A percentile compares a stretch with the other conserved stretches of the same genome.
Conservation (phyloP, 306 rosid genomes). For the Cyclanthera cordifolia region DNA sequence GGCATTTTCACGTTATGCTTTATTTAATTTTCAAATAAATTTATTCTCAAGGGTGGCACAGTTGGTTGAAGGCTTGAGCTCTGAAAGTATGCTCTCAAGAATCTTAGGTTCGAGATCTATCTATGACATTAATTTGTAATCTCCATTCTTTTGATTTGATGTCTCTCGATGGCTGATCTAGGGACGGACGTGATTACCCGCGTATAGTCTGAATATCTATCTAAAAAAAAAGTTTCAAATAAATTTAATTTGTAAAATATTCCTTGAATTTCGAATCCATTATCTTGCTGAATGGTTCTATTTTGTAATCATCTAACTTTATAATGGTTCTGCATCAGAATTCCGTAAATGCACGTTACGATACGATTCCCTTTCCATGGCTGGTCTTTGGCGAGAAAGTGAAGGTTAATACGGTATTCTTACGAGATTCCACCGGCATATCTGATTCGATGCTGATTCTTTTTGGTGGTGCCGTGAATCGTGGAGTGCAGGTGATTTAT, state of each 20-base stretch:
- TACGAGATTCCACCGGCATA: conserved; percentile 93
- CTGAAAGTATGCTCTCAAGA: no score
- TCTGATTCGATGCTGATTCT: conserved; percentile 81
- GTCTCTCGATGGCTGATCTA: no score
- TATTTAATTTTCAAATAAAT: background rate
- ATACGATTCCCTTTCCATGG: conserved; percentile 94
- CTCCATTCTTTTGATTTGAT: no score
- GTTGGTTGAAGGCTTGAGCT: no score
- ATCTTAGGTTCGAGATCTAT: no score
- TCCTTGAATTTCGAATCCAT: background rate
- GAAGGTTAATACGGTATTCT: conserved; percentile 77
- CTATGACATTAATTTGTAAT: no score
- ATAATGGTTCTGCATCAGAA: conserved; percentile 47
- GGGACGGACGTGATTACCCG: no score
- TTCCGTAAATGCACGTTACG: conserved; percentile 86
- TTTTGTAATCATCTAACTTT: background rate
- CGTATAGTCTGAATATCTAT: no score
- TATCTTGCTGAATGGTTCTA: background rate
- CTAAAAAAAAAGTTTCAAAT: background rate
- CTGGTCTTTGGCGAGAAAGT: conserved; percentile 92
- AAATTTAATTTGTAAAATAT: background rate
- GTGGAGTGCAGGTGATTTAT: conserved; percentile 65
- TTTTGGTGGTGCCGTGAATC: conserved; percentile 62
- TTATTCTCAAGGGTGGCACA: no score
- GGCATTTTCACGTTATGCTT: background rate